Base-by-base conservation (phyloP, 257 asterid species). In the Solanum bulbocastanum region DNA sequence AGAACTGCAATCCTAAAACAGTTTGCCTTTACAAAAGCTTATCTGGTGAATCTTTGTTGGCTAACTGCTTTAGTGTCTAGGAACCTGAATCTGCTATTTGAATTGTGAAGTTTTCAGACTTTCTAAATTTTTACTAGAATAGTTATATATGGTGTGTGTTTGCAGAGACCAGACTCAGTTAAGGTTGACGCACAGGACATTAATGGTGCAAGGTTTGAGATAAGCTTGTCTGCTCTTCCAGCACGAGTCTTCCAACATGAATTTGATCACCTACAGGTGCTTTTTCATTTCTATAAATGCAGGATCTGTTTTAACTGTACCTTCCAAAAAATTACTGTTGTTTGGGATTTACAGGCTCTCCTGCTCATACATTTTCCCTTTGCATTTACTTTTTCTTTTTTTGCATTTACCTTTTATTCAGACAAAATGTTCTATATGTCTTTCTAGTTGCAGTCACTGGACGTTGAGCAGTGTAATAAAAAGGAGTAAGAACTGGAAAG, bases 171-270 rank as follows among this genome's bases (percentile, higher is more conserved):
- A 56, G 98, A 95, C 78, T 90, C 99, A 22, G 89, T 97, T 69
- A 93, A 87, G 89, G 94, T 95, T 65, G 96, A 95, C 44, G 99
- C 99, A 27, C 97, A 92, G 88, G 98, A 97, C 88, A 88, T 96
- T 40, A 88, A 88, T 32, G 99, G 99, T 40, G 91, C 93, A 73
- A 92, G 87, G 87, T 97, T 95, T 93, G 93, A 90, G 81, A 87
- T 95, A 73, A 91, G 92, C 90, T 93, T 97, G 93, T 86, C 93
- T 1, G 97, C 90, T n/a, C 95, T 96, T 90, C 92, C 96, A 72
- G 99, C 98, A 16, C 92, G 99, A 87, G 94, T 97, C 44, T 96
- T 97, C 86, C 99, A 96, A 93, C 99, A 97, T 75, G 99, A 97
- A 92, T 95, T 86, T 73, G 99, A 97, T 91, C 99, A 97, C 89